phyloP scores from a whole-genome alignment of 345 rosid species.

The Moricandia moricandioides region DNA sequence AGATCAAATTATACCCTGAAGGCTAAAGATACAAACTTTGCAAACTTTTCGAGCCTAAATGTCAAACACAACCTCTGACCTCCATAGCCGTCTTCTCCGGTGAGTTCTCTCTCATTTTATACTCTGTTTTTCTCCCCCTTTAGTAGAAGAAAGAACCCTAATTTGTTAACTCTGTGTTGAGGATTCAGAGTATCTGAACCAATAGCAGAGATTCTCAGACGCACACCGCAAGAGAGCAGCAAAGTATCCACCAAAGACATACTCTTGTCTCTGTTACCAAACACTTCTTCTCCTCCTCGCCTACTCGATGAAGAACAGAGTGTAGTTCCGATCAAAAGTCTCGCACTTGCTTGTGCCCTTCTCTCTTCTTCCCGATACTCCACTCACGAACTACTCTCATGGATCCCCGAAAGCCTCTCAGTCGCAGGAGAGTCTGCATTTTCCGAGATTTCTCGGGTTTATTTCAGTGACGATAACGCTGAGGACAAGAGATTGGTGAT shows the following conservation, averaged over 20 bases:
- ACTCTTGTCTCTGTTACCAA: slow-evolving; percentile 54
- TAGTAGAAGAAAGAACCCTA: not conserved
- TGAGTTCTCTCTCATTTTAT: slow-evolving; percentile 28
- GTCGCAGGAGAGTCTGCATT: slow-evolving; percentile 40
- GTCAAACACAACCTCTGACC: not conserved
- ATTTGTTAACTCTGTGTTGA: not conserved
- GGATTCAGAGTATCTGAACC: slow-evolving; percentile 47
- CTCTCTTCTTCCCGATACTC: slow-evolving; percentile 57
- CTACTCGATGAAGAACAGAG: slow-evolving; percentile 22
- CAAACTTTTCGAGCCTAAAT: not conserved
- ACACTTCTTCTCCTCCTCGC: slow-evolving; percentile 12
- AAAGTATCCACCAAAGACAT: slow-evolving; percentile 47
- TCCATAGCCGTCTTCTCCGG: slow-evolving; percentile 24
- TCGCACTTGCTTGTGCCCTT: slow-evolving; percentile 68
- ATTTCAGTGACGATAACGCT: slow-evolving; percentile 23
- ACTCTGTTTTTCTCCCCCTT: not conserved
- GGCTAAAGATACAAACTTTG: not conserved
- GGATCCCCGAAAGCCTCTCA: slow-evolving; percentile 55
- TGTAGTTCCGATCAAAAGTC: slow-evolving; percentile 38
- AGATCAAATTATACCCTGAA: not conserved
- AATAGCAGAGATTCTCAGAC: slow-evolving; percentile 44
- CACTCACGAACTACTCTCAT: slow-evolving; percentile 57
- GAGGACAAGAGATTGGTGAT: slow-evolving; percentile 39
- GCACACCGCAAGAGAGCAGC: slow-evolving; percentile 44
- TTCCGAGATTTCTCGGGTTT: slow-evolving; percentile 42